A percentile compares a stretch with the other conserved stretches of the same genome.
Evolutionary conservation across 768 basidiomycete species (phyloP).

Genomic region (Kwoniella sp.): DNA sequence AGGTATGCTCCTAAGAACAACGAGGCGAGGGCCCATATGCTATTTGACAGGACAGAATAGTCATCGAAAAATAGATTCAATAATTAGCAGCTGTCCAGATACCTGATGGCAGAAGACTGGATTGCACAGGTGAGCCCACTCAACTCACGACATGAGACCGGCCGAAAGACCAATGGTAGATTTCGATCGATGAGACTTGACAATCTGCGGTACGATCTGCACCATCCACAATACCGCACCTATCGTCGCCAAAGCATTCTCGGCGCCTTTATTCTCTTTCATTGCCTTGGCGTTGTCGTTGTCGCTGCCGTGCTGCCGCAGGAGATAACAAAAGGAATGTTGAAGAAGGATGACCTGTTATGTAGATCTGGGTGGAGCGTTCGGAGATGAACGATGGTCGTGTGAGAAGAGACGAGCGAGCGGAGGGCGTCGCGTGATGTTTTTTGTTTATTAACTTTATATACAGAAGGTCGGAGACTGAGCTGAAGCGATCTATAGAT

Average conservation of each 20-base stretch:
- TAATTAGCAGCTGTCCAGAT: too few relatives aligned
- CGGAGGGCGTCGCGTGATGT: background rate
- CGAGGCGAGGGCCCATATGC: constrained; percentile 65
- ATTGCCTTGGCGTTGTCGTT: too few relatives aligned
- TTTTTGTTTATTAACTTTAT: too few relatives aligned
- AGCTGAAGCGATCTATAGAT: too few relatives aligned
- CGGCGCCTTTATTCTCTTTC: constrained; percentile 56
- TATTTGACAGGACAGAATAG: constrained; percentile 2
- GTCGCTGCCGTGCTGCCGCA: too few relatives aligned
- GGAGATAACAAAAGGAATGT: too few relatives aligned
- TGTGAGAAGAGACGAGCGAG: too few relatives aligned
- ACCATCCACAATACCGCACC: constrained; percentile 59
- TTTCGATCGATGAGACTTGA: constrained; percentile 71
- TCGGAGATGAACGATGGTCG: constrained; percentile 1
- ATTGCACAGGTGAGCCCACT: background rate
- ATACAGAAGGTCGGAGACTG: too few relatives aligned
- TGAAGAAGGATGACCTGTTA: too few relatives aligned
- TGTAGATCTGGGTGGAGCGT: too few relatives aligned
- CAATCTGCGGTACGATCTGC: constrained; percentile 68
- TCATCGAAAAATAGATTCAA: too few relatives aligned
- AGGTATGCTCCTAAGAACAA: constrained; percentile 70
- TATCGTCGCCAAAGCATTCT: constrained; percentile 71
- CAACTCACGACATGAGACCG: constrained; percentile 63
- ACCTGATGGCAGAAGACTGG: too few relatives aligned
- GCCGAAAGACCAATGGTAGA: constrained; percentile 71